These are phyloP conservation scores for Yamadazyma pseudoaaseri DNA, from an alignment of 1,139 yeast species.

Conservation along the genomic window DNA sequence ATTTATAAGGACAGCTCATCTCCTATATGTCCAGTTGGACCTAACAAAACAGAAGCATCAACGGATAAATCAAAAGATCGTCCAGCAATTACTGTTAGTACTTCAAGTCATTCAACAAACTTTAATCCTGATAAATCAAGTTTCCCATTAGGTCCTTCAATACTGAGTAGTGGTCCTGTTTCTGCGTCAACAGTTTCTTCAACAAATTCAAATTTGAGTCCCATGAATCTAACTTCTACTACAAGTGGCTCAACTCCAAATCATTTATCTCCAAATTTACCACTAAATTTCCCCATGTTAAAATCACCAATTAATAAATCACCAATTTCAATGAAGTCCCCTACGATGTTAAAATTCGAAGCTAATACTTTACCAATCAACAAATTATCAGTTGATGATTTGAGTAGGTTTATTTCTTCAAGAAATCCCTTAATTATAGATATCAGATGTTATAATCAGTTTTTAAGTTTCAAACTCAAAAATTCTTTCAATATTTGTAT, in stretches of 20 bases:
- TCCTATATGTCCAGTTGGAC: neutral
- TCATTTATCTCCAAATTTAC: conserved; percentile 4
- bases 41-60: conserved; percentile 1
- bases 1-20: conserved; percentile 3
- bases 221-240: conserved; percentile 4
- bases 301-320: conserved; percentile 7
- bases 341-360: conserved; percentile 1
- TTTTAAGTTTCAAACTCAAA: conserved; percentile 25
- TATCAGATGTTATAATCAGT: conserved; percentile 37
- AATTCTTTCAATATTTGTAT: conserved; percentile 36
- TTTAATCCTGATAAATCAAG: neutral
- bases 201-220: conserved; percentile 1
- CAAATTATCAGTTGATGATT: neutral
- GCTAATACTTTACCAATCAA: conserved; percentile 6
- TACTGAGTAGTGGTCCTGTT: neutral
- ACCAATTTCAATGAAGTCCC: conserved; percentile 7
- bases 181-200: conserved; percentile 3
- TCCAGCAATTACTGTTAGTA: conserved; percentile 2
- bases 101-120: neutral
- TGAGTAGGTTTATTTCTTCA: conserved; percentile 3
- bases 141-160: neutral
- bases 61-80: neutral
- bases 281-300: conserved; percentile 3
- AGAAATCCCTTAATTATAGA: conserved; percentile 27
- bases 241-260: conserved; percentile 5